Evolutionary conservation across 495 filamentous ascomycete genomes (phyloP).

Genomic region (Clohesyomyces aquaticus): DNA sequence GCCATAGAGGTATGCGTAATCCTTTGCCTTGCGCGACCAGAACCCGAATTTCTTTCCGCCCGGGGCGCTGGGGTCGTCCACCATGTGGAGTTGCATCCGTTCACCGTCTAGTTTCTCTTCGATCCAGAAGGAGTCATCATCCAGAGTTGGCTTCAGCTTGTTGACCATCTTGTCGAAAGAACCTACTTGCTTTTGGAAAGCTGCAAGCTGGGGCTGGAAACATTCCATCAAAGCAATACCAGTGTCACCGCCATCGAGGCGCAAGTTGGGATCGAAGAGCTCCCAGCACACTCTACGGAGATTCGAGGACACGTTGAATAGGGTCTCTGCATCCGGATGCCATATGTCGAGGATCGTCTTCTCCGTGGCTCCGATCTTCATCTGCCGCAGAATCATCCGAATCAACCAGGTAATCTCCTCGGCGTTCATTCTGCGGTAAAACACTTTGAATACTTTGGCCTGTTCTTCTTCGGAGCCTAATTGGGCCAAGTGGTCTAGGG

Average conservation of each 20-base stretch:
- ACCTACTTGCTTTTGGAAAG: slow-evolving; percentile 80
- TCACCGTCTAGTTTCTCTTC: slow-evolving; percentile 98
- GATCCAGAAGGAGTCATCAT: slow-evolving; percentile 85
- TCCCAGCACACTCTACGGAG: slow-evolving; percentile 95
- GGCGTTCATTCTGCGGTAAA: slow-evolving; percentile 90
- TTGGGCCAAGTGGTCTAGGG: slow-evolving; percentile 76
- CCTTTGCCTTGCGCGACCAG: slow-evolving; percentile 96
- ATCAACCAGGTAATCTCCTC: slow-evolving; percentile 94
- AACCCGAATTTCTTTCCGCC: slow-evolving; percentile 80
- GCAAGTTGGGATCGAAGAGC: slow-evolving; percentile 73
- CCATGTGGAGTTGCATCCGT: slow-evolving; percentile 95
- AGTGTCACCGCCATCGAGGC: slow-evolving; percentile 74
- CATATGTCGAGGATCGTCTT: slow-evolving; percentile 87
- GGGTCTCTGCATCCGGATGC: slow-evolving; percentile 88
- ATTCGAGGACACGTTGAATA: slow-evolving; percentile 91
- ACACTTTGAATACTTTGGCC: slow-evolving; percentile 73
- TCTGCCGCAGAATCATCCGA: slow-evolving; percentile 90
- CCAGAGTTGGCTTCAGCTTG: slow-evolving; percentile 68
- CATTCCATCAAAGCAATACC: slow-evolving; percentile 88
- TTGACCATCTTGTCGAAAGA: slow-evolving; percentile 81
- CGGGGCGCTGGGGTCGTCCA: slow-evolving; percentile 64
- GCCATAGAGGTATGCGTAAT: slow-evolving; percentile 95
- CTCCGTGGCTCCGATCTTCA: slow-evolving; percentile 98
- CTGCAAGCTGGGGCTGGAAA: slow-evolving; percentile 94
- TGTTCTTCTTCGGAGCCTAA: slow-evolving; percentile 81